Evolutionary conservation across 108 stramenopile genomes (phyloP).

Genomic region (Cylindrotheca closterium): DNA sequence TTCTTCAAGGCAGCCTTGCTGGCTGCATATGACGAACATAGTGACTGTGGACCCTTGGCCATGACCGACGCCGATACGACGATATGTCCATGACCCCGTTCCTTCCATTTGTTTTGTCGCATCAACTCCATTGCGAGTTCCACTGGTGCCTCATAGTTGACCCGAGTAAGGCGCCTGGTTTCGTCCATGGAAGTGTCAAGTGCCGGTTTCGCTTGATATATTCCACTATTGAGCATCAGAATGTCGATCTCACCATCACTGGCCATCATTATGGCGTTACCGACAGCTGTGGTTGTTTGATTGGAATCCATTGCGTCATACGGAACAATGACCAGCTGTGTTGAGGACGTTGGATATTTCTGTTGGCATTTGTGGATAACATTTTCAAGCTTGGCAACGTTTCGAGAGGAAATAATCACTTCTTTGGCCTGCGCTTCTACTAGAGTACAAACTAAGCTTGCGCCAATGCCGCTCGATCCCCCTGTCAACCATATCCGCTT

Average conservation of each 20-base stretch:
- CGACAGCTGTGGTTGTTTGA: background rate
- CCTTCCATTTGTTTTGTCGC: constrained; percentile 6
- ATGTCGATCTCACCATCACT: constrained; percentile 5
- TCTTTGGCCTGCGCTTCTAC: constrained; percentile 8
- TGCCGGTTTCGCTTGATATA: constrained; percentile 17
- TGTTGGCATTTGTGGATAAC: constrained; percentile 20
- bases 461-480: constrained; percentile 43
- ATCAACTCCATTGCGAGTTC: constrained; percentile 10
- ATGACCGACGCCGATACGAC: constrained; percentile 30
- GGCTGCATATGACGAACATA: constrained; percentile 32
- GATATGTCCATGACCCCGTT: constrained; percentile 26
- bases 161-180: background rate
- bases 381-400: constrained; percentile 8
- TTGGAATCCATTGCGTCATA: constrained; percentile 9
- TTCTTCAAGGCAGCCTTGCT: constrained; percentile 34
- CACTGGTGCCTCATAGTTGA: constrained; percentile 19
- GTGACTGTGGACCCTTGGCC: constrained; percentile 28
- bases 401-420: constrained; percentile 37
- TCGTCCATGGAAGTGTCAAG: background rate
- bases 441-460: constrained; percentile 29
- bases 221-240: constrained; percentile 9
- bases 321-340: constrained; percentile 9
- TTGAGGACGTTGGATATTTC: background rate
- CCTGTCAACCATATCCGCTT: constrained; percentile 44
- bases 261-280: background rate